Base-by-base conservation (phyloP, 345 rosid genomes). In the Diplotaxis tenuifolia region DNA sequence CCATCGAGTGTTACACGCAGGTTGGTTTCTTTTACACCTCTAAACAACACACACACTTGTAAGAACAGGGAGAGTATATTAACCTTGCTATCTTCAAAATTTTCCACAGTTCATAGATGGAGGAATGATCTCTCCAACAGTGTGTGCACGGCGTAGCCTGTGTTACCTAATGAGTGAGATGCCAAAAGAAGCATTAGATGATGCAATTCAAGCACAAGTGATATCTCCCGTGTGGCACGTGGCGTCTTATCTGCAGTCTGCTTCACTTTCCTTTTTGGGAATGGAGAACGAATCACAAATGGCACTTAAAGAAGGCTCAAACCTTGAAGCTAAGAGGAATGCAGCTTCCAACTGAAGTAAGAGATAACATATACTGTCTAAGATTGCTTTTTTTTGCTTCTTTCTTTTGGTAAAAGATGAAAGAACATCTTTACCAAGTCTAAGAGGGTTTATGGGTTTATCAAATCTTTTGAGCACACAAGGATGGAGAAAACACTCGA, bases 121-220 rank as follows among this genome's bases (percentile, higher is more conserved):
- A 22, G 97, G 96, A 64, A 88, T 90, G 96, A 56, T 90, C 32
- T 93, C 98, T 40, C 97, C 98, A 38, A 93, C 97, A 0, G 85
- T 86, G 2, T 83, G 77, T 74, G 97, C 94, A 16, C 89, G 98
- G 23, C 87, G 98, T 19, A 93, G 98, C 77, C 78, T 93, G 38
- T 90, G 84, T 78, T 85, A 87, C 72, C 80, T 93, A 61, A 87
- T 90, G 88, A 87, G 59, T 45, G 88, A 89, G 73, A 85, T 84
- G 86, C 94, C 93, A 0, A 83, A 82, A 60, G 96, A 89, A 82
- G 97, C 96, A 6, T 79, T 85, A 18, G 81, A 82, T 70, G 98
- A 90, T 79, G 97, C 98, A 50, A 64, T 78, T 22, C 96, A 91
- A 73, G 92, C 96, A 21, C 98, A 91, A 74, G 86, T 84, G 28